Conservation (phyloP, 192 early-diverging fungal species). For the Funneliformis geosporum region DNA sequence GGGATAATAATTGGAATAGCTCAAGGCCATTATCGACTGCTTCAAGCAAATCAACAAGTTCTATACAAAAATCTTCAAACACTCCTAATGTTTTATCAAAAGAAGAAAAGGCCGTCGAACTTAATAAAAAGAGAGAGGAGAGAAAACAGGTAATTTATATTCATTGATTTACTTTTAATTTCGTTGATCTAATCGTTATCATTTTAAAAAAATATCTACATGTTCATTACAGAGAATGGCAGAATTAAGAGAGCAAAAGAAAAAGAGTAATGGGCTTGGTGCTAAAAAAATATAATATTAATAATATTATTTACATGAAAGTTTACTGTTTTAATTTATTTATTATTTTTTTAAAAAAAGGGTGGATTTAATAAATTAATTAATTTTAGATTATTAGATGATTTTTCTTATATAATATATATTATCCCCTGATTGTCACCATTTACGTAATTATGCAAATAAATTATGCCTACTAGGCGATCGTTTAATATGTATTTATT, state of each 20-base stretch:
- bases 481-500: no score
- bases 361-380: no score
- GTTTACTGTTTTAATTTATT: no score
- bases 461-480: no score
- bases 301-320: neutral
- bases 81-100: conserved; percentile 36
- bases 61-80: neutral
- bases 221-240: conserved; percentile 41
- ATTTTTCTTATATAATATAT: no score
- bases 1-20: conserved; percentile 31
- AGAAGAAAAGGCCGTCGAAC: conserved; percentile 53
- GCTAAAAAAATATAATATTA: conserved; percentile 49
- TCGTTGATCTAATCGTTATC: neutral
- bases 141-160: conserved; percentile 40
- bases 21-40: conserved; percentile 11
- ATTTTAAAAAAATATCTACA: neutral
- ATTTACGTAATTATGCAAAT: no score
- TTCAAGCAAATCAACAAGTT: neutral
- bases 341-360: no score
- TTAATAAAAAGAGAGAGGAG: conserved; percentile 56
- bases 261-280: conserved; percentile 36
- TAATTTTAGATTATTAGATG: no score
- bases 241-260: conserved; percentile 48
- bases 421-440: no score
- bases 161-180: neutral